A percentile compares a stretch with the other conserved stretches of the same genome.
Conservation (phyloP, 1,284 basidiomycete genomes). For the Fomes fomentarius region DNA sequence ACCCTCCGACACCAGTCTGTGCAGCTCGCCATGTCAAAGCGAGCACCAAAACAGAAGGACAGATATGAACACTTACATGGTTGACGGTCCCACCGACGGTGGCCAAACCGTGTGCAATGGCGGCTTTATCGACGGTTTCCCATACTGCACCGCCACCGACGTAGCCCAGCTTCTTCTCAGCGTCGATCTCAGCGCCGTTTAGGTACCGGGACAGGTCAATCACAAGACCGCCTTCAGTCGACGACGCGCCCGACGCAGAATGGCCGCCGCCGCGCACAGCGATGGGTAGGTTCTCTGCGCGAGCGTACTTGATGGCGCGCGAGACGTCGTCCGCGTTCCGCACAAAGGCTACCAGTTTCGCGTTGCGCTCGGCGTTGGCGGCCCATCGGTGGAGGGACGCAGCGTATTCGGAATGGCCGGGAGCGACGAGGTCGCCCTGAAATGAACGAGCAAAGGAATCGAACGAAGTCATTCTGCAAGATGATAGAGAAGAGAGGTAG, state of each 20-base stretch:
- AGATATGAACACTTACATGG: conserved; percentile 26
- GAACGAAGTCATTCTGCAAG: conserved; percentile 20
- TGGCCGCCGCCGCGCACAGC: conserved; percentile 44
- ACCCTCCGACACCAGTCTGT: conserved; percentile 37
- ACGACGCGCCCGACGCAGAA: conserved; percentile 36
- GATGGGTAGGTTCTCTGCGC: conserved; percentile 31
- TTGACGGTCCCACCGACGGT: conserved; percentile 35
- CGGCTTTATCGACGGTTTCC: conserved; percentile 38
- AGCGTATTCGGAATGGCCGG: conserved; percentile 27
- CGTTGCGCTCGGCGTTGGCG: conserved; percentile 28
- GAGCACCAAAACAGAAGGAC: not conserved
- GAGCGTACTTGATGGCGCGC: conserved; percentile 35
- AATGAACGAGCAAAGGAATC: conserved; percentile 24
- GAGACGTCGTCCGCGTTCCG: conserved; percentile 35
- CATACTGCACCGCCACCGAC: conserved; percentile 41
- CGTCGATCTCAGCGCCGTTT: conserved; percentile 34
- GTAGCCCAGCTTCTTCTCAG: conserved; percentile 29
- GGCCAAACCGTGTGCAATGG: conserved; percentile 36
- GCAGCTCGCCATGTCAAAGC: too few relatives aligned
- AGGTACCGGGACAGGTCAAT: conserved; percentile 41
- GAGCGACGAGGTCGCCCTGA: conserved; percentile 30
- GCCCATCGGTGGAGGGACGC: conserved; percentile 35
- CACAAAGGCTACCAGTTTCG: conserved; percentile 38
- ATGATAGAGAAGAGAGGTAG: too few relatives aligned
- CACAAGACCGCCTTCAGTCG: conserved; percentile 40